Evolutionary conservation across 306 rosid species (phyloP).

Genomic region (Vicia villosa): DNA sequence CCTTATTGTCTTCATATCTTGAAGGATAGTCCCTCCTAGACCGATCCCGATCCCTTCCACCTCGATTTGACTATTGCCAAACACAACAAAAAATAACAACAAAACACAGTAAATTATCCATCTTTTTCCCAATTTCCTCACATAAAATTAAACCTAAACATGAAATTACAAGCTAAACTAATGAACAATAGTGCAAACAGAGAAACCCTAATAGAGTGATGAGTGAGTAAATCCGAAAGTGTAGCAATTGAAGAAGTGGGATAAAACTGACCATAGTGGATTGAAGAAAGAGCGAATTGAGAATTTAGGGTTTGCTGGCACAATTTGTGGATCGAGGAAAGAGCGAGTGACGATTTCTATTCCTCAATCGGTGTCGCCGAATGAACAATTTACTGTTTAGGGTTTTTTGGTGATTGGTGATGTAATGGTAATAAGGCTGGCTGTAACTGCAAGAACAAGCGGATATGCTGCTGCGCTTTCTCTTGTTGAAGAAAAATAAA

Average conservation of each 20-base stretch:
- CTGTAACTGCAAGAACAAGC: too few species aligned
- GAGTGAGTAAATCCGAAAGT: slow-evolving; percentile 9
- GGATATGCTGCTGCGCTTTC: too few species aligned
- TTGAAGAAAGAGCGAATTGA: too few species aligned
- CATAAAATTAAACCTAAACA: slow-evolving; percentile 21
- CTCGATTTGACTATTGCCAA: slow-evolving; percentile 45
- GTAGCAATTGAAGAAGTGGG: background rate
- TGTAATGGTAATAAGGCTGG: too few species aligned
- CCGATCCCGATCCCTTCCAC: slow-evolving; percentile 55
- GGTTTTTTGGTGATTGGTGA: background rate
- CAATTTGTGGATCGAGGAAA: too few species aligned
- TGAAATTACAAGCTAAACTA: background rate
- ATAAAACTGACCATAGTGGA: too few species aligned
- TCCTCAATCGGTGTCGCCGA: too few species aligned
- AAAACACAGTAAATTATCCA: slow-evolving; percentile 1
- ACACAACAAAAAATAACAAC: slow-evolving; percentile 30
- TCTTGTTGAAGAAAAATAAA: too few species aligned
- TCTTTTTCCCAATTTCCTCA: slow-evolving; percentile 1
- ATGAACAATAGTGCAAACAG: background rate
- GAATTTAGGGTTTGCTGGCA: too few species aligned
- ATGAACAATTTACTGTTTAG: background rate
- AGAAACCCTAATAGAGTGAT: background rate
- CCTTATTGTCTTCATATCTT: slow-evolving; percentile 45
- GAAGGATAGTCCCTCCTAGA: slow-evolving; percentile 55
- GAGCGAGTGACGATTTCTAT: too few species aligned